Base-by-base conservation (phyloP, 441 rosid genomes). In the Erodium texanum region DNA sequence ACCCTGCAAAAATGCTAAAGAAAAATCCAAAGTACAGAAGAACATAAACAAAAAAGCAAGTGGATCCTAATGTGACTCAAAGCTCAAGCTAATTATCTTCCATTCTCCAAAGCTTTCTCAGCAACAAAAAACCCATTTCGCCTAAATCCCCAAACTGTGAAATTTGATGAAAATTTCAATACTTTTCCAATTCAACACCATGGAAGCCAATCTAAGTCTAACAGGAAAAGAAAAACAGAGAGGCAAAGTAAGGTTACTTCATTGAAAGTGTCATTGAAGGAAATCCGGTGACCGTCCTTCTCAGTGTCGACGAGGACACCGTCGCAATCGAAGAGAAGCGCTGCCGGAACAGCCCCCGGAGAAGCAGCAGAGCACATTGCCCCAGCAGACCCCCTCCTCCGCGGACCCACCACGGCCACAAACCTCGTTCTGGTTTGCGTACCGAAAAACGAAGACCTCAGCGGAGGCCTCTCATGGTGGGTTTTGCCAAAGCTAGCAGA, bases 221-320 rank as follows among this genome's bases (percentile, higher is more conserved):
- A 23, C 38, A 71, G 19, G 56, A 48, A 48, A 48, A 66, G 56
- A 24, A 38, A 73, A 15, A 68, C 12, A 27, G 50, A 52, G 56
- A 48, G 56, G 16, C 18, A 45, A 1, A 45, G 52, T 5, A 45
- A 45, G 4, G 56, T 48, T 75, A 87, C 98, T 84, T 89, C 98
- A 36, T 70, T 77, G 77, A 93, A 93, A 77, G 97, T 93, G 66
- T 93, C 95, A 41, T 93, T 93, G 84, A 91, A 91, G 12, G 99
- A 93, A 82, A 91, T 79, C 82, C 92, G 76, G 79, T 93, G 97
- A 38, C 97, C 99, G 71, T 91, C 99, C 78, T 87, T 89, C 83
- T 91, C 97, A 19, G 97, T 91, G 69, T 93, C 99, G 61, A 91
- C 99, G 18, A 88, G 97, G 20, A 93, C 99, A 16, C 99, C 97